Evolutionary conservation across 1,284 basidiomycete genomes (phyloP), one percentile per base, ranked within the genome.

Genomic region (Wallemia mellicola): DNA sequence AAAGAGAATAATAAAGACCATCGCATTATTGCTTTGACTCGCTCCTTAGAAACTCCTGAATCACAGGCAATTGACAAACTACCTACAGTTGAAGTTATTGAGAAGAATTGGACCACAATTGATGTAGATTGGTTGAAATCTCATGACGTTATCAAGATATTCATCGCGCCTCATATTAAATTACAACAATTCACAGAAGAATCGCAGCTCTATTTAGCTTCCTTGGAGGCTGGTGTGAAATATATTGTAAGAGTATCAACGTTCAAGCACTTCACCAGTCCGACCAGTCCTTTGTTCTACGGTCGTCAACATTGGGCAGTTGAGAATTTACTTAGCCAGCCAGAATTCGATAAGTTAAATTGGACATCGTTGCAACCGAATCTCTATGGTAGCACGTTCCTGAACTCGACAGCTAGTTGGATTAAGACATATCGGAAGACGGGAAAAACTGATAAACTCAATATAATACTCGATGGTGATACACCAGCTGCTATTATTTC

Each of bases 221-320:
- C 61, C 3, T 62, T 63, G 9, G 54, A 60, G 24, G 64, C 63
- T 19, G 55, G 61, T 22, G 63, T 64, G 19, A 28, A 62, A 27
- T 63, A 65, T 59, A 57, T 61, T n/a, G 64, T 65, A 1, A 30
- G 62, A 24, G 62, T 65, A 58, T 65, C 64, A 1, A 64, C 63
- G 3, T 61, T 59, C 19, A 32, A 2, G 17, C 15, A 32, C 2
- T 60, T 61, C 54, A 60, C 64, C 28, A 58, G 25, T 17, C 60
- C 64, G 0, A 24, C 38, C 17, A 62, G 54, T 22, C 58, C 30
- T 0, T 55, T 62, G n/a, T 63, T 26, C 57, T 64, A 63, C 57
- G 62, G 59, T 2, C 58, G 64, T 14, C 56, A 57, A 9, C 64
- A 65, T 57, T 64, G 64, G 63, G 64, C 63, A 7, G 59, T 63